Evolutionary conservation across 139 green algal species (phyloP).

Genomic region (Coelastrella sp.): DNA sequence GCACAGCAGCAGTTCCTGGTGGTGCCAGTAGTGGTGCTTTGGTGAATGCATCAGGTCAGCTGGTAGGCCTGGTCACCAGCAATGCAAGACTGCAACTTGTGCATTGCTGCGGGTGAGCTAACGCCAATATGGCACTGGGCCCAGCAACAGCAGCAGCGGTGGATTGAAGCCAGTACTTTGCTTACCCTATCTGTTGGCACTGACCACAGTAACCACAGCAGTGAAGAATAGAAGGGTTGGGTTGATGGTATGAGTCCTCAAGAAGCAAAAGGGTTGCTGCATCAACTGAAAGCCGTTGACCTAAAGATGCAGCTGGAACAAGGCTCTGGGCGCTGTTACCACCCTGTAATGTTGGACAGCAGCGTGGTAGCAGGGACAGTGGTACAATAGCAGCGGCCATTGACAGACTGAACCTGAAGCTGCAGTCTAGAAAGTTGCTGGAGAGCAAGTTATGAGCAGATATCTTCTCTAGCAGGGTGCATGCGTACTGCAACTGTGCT

Average conservation of each 20-base stretch:
- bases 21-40: slow-evolving; percentile 81
- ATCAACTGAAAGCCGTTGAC: neutral
- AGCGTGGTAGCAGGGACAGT: neutral
- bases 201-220: neutral
- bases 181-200: too few species aligned
- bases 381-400: neutral
- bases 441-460: neutral
- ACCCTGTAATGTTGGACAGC: neutral
- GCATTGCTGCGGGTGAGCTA: slow-evolving; percentile 66
- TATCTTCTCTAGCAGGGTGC: too few species aligned
- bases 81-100: slow-evolving; percentile 77
- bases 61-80: slow-evolving; percentile 80
- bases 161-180: neutral
- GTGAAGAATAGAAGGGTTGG: neutral
- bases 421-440: neutral
- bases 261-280: neutral
- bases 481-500: too few species aligned
- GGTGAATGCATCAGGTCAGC: slow-evolving; percentile 56
- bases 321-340: slow-evolving; percentile 38
- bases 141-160: slow-evolving; percentile 17
- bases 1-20: slow-evolving; percentile 74
- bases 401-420: neutral
- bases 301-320: neutral
- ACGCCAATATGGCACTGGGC: slow-evolving; percentile 56
- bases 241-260: neutral